Percentiles rank a stretch among this genome's conserved stretches.
Conservation (phyloP, 1,139 yeast species). For the Geotrichum carabidarum region DNA sequence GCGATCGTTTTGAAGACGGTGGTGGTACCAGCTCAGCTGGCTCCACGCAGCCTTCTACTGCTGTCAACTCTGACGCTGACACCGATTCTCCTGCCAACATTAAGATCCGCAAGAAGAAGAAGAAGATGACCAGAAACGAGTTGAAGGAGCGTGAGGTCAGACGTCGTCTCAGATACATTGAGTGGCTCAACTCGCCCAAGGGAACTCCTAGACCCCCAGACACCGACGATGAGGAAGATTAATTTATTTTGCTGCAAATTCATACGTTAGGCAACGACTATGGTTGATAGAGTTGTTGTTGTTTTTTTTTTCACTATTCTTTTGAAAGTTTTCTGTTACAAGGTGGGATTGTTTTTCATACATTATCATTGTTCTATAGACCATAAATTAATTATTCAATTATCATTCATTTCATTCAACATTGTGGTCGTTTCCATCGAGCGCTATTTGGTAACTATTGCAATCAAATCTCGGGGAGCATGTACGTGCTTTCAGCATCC, state of each 20-base stretch:
- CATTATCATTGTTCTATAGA: neutral
- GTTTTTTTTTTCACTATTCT: neutral
- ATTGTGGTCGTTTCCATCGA: too few relatives aligned
- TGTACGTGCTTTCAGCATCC: too few relatives aligned
- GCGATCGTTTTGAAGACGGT: slow-evolving; percentile 69
- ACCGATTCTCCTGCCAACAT: slow-evolving; percentile 89
- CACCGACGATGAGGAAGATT: slow-evolving; percentile 83
- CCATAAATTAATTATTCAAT: neutral
- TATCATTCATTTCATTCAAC: neutral
- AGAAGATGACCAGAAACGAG: slow-evolving; percentile 95
- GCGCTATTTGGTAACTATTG: too few relatives aligned
- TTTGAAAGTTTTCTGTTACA: neutral
- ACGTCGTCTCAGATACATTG: slow-evolving; percentile 88
- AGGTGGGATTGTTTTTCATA: neutral
- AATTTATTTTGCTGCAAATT: slow-evolving; percentile 8
- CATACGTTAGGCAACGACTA: neutral
- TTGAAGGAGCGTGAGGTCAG: slow-evolving; percentile 87
- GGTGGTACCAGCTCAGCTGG: slow-evolving; percentile 1
- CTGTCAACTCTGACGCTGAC: slow-evolving; percentile 20
- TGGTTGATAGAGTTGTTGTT: slow-evolving; percentile 6
- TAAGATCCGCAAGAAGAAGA: slow-evolving; percentile 74
- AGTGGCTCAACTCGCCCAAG: slow-evolving; percentile 93
- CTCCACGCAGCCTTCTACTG: slow-evolving; percentile 15
- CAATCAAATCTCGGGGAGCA: too few relatives aligned
- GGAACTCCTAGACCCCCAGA: slow-evolving; percentile 94